Conservation (phyloP, 1,284 basidiomycete genomes). For the Ganoderma lucidum region DNA sequence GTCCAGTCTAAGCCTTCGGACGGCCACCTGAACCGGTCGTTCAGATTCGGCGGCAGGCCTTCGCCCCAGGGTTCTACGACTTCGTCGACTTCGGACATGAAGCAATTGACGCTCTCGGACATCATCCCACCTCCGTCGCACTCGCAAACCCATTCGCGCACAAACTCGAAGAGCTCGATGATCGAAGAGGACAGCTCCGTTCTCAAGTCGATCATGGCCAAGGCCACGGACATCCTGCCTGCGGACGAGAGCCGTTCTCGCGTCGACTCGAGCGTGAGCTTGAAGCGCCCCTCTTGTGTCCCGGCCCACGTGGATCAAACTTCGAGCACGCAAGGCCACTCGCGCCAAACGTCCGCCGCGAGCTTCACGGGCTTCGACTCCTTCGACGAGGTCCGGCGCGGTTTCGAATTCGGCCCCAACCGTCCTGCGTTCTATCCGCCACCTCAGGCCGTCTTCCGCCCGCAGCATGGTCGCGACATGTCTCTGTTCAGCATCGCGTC, state of each 20-base stretch:
- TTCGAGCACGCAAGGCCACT: constrained; percentile 42
- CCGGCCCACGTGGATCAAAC: constrained; percentile 33
- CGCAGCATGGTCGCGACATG: constrained; percentile 57
- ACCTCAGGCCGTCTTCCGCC: constrained; percentile 43
- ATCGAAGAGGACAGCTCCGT: constrained; percentile 62
- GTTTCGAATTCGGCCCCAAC: constrained; percentile 73
- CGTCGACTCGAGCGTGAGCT: constrained; percentile 55
- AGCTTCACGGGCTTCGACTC: constrained; percentile 78
- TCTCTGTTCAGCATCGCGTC: constrained; percentile 83
- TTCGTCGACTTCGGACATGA: constrained; percentile 34
- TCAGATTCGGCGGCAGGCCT: constrained; percentile 74
- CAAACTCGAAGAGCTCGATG: constrained; percentile 31
- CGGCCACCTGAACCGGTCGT: constrained; percentile 70
- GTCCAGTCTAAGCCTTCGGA: constrained; percentile 60
- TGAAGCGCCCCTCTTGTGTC: constrained; percentile 42
- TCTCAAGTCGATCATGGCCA: constrained; percentile 65
- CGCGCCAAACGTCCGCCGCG: constrained; percentile 58
- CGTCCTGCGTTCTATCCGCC: constrained; percentile 74
- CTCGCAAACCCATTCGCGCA: constrained; percentile 55
- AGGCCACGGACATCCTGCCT: constrained; percentile 46
- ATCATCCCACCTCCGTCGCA: constrained; percentile 73
- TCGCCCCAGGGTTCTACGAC: constrained; percentile 38
- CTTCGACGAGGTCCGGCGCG: constrained; percentile 76
- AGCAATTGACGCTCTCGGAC: constrained; percentile 68
- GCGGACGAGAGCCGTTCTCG: constrained; percentile 41